Conservation (phyloP, 192 early-diverging fungal species). For the Entomortierella beljakovae region DNA sequence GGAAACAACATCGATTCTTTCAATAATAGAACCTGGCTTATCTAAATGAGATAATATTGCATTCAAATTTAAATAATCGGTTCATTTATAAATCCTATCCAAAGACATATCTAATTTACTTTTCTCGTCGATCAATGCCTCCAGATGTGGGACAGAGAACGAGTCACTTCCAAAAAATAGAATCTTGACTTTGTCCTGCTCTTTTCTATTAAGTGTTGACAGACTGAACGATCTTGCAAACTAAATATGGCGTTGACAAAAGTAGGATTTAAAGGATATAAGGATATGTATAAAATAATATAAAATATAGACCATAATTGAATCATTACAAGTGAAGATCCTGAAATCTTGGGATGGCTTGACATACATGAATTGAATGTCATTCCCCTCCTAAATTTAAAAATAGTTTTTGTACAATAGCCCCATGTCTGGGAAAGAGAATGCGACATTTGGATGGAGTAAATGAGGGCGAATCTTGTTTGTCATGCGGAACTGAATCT, state of each 20-base stretch:
- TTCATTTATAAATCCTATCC: too few relatives aligned
- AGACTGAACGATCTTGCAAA: constrained; percentile 4
- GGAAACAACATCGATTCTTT: constrained; percentile 48
- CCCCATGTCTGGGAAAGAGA: not conserved
- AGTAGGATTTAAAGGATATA: not conserved
- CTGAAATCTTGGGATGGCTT: not conserved
- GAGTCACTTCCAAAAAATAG: constrained; percentile 93
- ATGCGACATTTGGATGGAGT: not conserved
- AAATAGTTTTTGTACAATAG: not conserved
- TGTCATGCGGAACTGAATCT: too few relatives aligned
- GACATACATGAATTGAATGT: not conserved
- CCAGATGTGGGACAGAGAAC: constrained; percentile 76
- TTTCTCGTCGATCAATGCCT: constrained; percentile 66
- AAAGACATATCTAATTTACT: constrained; percentile 15
- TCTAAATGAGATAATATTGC: constrained; percentile 22
- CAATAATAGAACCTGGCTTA: constrained; percentile 46
- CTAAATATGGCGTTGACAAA: not conserved
- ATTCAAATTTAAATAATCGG: too few relatives aligned
- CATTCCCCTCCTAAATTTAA: not conserved
- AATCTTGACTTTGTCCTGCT: constrained; percentile 52
- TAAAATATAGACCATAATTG: not conserved
- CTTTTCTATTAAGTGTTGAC: not conserved
- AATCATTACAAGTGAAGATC: not conserved
- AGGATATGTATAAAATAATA: not conserved
- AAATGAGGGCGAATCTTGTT: too few relatives aligned